Evolutionary conservation across 371 early-diverging fungal species (phyloP).

Genomic region (Lichtheimia ornata): DNA sequence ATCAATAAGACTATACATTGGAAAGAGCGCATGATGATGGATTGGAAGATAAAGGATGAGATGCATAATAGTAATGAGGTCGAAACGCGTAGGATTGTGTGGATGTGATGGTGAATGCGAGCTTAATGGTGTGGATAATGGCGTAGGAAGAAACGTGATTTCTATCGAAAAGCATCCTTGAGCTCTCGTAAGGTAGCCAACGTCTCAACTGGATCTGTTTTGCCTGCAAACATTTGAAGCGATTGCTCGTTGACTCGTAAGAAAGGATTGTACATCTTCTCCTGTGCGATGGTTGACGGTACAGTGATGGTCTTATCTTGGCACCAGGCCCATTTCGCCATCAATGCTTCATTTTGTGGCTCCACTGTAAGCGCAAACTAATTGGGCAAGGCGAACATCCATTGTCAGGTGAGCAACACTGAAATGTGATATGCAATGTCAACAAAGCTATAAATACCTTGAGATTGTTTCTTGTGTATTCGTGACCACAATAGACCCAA

Average conservation of each 20-base stretch:
- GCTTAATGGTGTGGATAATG: neutral
- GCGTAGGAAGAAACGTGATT: neutral
- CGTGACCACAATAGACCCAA: constrained; percentile 91
- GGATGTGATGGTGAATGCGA: neutral
- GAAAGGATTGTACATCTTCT: constrained; percentile 86
- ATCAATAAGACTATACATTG: no score
- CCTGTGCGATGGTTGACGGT: constrained; percentile 88
- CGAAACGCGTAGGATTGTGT: no score
- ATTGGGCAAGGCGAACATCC: neutral
- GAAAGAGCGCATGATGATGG: no score
- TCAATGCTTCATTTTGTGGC: constrained; percentile 48
- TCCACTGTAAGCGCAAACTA: constrained; percentile 53
- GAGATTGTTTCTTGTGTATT: constrained; percentile 49
- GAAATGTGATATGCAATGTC: neutral
- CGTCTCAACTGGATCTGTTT: constrained; percentile 74
- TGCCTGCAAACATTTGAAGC: constrained; percentile 64
- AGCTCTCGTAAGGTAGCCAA: constrained; percentile 75
- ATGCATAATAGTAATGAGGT: neutral
- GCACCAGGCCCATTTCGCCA: constrained; percentile 64
- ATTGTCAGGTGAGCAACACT: neutral
- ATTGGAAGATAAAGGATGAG: no score
- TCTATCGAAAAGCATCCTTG: constrained; percentile 58
- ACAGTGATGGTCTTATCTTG: constrained; percentile 62
- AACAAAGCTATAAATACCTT: constrained; percentile 23
- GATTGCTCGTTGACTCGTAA: constrained; percentile 77